Conservation (phyloP, 1,139 yeast species). For the Starmera stellimalicola region DNA sequence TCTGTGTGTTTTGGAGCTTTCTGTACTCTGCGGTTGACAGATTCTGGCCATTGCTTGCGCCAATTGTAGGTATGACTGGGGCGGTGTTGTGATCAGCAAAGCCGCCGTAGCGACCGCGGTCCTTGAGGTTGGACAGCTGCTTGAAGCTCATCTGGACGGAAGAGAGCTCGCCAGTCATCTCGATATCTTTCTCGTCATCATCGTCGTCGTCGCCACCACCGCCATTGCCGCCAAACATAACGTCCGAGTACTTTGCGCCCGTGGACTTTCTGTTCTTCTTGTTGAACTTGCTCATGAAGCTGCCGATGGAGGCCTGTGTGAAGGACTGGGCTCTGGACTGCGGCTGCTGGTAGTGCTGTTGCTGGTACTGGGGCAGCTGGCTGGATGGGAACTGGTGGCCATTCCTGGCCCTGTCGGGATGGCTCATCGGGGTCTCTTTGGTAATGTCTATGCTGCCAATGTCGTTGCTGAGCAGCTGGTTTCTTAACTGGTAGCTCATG, state of each 20-base stretch:
- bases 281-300: slow-evolving; percentile 8
- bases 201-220: slow-evolving; percentile 24
- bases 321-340: slow-evolving; percentile 2
- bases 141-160: slow-evolving; percentile 45
- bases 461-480: slow-evolving; percentile 25
- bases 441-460: slow-evolving; percentile 32
- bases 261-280: slow-evolving; percentile 26
- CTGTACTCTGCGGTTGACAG: slow-evolving; percentile 47
- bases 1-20: slow-evolving; percentile 59
- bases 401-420: slow-evolving; percentile 12
- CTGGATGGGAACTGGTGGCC: slow-evolving; percentile 12
- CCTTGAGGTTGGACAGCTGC: slow-evolving; percentile 54
- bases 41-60: slow-evolving; percentile 4
- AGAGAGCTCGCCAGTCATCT: slow-evolving; percentile 36
- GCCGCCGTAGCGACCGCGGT: slow-evolving; percentile 54
- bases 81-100: slow-evolving; percentile 43
- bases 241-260: slow-evolving; percentile 4
- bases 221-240: too few species aligned
- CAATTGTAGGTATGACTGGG: slow-evolving; percentile 64
- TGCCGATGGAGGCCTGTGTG: slow-evolving; percentile 5
- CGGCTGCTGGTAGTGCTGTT: slow-evolving; percentile 6
- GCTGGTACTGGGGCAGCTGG: slow-evolving; percentile 9
- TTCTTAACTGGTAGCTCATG: slow-evolving; percentile 15
- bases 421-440: slow-evolving; percentile 25
- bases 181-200: slow-evolving; percentile 43